These are phyloP conservation scores for Chernovozyma sophiae-reginae DNA, from an alignment of 1,139 yeast genomes.

Conservation along the genomic window DNA sequence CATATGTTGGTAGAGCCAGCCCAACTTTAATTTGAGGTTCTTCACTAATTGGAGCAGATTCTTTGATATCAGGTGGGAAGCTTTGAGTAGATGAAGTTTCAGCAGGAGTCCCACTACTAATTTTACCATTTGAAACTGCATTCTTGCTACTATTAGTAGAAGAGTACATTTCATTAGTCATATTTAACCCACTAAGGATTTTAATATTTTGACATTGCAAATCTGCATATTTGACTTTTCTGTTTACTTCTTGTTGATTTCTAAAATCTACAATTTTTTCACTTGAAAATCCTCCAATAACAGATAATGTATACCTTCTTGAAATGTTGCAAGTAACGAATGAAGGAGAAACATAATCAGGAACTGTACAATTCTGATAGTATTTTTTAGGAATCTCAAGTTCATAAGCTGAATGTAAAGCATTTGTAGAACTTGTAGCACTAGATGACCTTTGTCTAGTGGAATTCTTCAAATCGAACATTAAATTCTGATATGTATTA, in stretches of 20 bases:
- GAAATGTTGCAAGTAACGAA: constrained; percentile 57
- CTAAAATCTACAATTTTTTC: constrained; percentile 22
- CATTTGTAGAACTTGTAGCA: constrained; percentile 15
- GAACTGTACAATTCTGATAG: constrained; percentile 41
- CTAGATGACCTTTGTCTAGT: constrained; percentile 24
- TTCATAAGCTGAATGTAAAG: constrained; percentile 25
- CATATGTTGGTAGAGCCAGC: constrained; percentile 28
- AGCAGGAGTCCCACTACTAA: background rate
- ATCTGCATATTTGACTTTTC: constrained; percentile 26
- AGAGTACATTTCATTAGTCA: constrained; percentile 1
- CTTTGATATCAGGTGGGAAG: background rate
- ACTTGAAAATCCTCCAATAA: constrained; percentile 44
- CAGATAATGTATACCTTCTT: constrained; percentile 41
- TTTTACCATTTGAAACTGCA: background rate
- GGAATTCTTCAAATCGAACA: constrained; percentile 39
- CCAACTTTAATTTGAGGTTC: constrained; percentile 9
- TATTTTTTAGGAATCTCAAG: constrained; percentile 42
- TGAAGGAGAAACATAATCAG: constrained; percentile 49
- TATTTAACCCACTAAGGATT: constrained; percentile 39
- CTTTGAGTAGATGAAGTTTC: background rate
- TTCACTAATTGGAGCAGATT: background rate
- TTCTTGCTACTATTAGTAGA: background rate
- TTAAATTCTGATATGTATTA: constrained; percentile 31
- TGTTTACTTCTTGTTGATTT: constrained; percentile 15
- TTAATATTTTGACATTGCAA: constrained; percentile 34